phyloP scores from a whole-genome alignment of 106 monocot species.

The Platanthera guangdongensis region DNA sequence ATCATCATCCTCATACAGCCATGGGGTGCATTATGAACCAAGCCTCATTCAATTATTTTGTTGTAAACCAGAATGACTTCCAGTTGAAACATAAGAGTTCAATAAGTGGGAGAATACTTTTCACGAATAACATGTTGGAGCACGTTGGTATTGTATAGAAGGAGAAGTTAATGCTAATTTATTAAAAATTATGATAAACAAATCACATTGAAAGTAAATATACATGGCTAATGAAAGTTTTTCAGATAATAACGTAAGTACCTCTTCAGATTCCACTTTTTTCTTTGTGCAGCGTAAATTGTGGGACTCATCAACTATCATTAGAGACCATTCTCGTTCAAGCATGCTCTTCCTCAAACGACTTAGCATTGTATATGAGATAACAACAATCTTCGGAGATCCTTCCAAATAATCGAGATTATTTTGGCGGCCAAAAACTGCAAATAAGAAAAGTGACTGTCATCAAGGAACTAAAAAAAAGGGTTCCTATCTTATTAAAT shows the following conservation, averaged over 20 bases:
- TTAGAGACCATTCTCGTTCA: conserved; percentile 56
- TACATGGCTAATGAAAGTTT: not conserved
- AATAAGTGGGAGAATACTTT: not conserved
- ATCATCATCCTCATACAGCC: not conserved
- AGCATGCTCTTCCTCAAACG: conserved; percentile 71
- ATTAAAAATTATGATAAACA: not conserved
- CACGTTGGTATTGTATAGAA: not conserved
- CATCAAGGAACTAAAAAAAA: not conserved
- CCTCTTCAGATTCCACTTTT: conserved; percentile 72
- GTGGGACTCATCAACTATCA: conserved; percentile 97
- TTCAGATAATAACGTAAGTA: conserved; percentile 12
- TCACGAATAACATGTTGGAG: not conserved
- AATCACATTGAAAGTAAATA: not conserved
- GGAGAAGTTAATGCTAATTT: not conserved
- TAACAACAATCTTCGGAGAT: conserved; percentile 70
- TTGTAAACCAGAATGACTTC: not conserved
- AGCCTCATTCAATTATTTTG: not conserved
- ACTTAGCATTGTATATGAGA: conserved; percentile 81
- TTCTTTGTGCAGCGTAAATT: conserved; percentile 94
- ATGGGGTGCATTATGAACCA: not conserved
- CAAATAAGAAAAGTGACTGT: conserved; percentile 9
- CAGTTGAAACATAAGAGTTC: not conserved
- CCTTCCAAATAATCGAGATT: conserved; percentile 47
- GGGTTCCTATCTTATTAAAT: not conserved
- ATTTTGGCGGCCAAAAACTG: conserved; percentile 90